Evolutionary conservation across 2,329 filamentous ascomycete genomes (phyloP).

Genomic region (Incumbomyces lentus): DNA sequence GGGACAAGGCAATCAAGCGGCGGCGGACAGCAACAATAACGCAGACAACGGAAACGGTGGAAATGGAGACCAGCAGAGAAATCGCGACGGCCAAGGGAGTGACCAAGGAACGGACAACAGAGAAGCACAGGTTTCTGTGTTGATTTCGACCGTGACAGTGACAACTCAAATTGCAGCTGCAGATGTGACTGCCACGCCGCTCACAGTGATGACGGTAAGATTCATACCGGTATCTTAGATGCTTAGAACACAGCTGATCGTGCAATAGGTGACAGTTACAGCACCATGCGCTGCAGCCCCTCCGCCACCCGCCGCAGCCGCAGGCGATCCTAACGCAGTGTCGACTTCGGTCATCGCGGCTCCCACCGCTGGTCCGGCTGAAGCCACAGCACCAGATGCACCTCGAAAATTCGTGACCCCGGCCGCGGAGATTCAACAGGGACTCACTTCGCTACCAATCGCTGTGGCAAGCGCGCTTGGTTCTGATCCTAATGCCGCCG

Average conservation of each 20-base stretch:
- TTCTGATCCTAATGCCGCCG: background rate
- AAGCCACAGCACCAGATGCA: background rate
- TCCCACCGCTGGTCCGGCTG: background rate
- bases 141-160: background rate
- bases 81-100: background rate
- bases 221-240: constrained; percentile 1
- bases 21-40: background rate
- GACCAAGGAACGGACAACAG: background rate
- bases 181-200: background rate
- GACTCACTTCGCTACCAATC: constrained; percentile 17
- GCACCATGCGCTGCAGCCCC: constrained; percentile 10
- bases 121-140: background rate
- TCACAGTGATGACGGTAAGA: constrained; percentile 9
- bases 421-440: constrained; percentile 11
- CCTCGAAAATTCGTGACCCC: constrained; percentile 3
- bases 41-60: background rate
- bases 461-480: constrained; percentile 11
- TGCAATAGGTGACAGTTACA: constrained; percentile 13
- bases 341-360: constrained; percentile 5
- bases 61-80: background rate
- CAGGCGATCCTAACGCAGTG: background rate
- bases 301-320: background rate
- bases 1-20: background rate
- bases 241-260: background rate
- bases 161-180: constrained; percentile 2